phyloP scores from a whole-genome alignment of 2,329 filamentous ascomycete species.

The Fusarium aywerte region DNA sequence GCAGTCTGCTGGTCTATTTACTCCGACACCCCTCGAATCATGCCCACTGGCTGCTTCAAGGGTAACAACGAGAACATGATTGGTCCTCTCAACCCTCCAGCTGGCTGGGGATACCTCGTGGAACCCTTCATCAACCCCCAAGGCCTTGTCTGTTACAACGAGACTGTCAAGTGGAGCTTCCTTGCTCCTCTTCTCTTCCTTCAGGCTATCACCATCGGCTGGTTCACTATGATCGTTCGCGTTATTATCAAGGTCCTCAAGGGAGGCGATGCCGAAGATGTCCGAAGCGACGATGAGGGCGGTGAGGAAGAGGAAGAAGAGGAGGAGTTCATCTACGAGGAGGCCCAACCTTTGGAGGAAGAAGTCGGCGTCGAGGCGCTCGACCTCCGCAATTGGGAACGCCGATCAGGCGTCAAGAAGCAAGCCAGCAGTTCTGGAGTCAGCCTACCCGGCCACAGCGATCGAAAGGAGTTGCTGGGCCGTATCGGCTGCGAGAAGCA shows the following conservation, averaged over 20 bases:
- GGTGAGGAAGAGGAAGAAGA: conserved; percentile 73
- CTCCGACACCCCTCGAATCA: conserved; percentile 33
- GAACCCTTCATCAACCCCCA: conserved; percentile 78
- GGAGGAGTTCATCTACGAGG: conserved; percentile 64
- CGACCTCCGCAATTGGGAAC: conserved; percentile 72
- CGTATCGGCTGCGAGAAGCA: conserved; percentile 87
- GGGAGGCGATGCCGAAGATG: conserved; percentile 83
- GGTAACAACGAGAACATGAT: conserved; percentile 65
- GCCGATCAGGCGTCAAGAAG: conserved; percentile 65
- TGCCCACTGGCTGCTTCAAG: conserved; percentile 75
- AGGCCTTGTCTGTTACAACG: conserved; percentile 83
- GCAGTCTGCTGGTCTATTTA: conserved; percentile 78
- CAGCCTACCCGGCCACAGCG: conserved; percentile 75
- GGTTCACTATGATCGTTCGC: conserved; percentile 89
- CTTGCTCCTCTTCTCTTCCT: conserved; percentile 79
- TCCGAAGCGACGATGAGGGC: conserved; percentile 81
- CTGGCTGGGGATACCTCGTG: conserved; percentile 70
- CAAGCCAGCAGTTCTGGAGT: conserved; percentile 66
- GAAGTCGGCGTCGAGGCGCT: conserved; percentile 80
- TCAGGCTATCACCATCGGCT: conserved; percentile 82
- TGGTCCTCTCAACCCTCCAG: conserved; percentile 63
- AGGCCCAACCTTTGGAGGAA: conserved; percentile 71
- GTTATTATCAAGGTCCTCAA: conserved; percentile 83
- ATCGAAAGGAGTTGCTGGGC: conserved; percentile 82
- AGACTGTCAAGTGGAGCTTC: conserved; percentile 79